Base-by-base conservation (phyloP, 305 asterid genomes). In the Withania somnifera region DNA sequence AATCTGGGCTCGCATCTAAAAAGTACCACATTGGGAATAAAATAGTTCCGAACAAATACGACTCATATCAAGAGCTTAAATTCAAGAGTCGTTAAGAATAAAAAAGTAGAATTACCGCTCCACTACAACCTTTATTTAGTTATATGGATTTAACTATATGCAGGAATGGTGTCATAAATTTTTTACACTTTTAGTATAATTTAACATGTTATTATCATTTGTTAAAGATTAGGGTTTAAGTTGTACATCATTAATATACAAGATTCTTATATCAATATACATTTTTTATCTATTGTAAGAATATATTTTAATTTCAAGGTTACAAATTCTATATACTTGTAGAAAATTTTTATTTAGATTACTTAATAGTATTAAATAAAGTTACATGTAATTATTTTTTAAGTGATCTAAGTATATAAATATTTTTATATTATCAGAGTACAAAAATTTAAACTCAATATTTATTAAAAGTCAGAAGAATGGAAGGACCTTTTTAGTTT, bases 381-480 rank as follows among this genome's bases (percentile, higher is more conserved):
- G 24, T 60, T 60, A 60, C 67, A 22, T 58, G 36, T 60, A 1
- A 47, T 47, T 11, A 47, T 6, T 5, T 47, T 38, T 38, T 42
- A 42, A 42, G 0, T 22, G 34, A 61, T 13, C 13, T 61, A 5
- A 60, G 11, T 22, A 4, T 15, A 60, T 24, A 9, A 57, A 22
- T 57, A 28, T 60, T 11, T 60, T 26, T 60, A 7, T 2, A 60
- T 26, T 26, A 7, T 24, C n/a, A 4, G 10, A 24, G 6, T 10
- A 5, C 40, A 1, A 36, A 80, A 85, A 71, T 77, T 77, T 17
- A 58, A 22, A 4, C 22, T 60, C 69, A 47, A 58, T 51, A 54
- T 83, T 6, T 36, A 86, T 86, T 56, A 69, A 61, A 14, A 17
- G 78, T 71, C 40, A 57, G 73, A 57, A 54, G 73, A 85, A 69